phyloP scores from a whole-genome alignment of 2,329 filamentous ascomycete species.

The Scortechinia acanthostroma region DNA sequence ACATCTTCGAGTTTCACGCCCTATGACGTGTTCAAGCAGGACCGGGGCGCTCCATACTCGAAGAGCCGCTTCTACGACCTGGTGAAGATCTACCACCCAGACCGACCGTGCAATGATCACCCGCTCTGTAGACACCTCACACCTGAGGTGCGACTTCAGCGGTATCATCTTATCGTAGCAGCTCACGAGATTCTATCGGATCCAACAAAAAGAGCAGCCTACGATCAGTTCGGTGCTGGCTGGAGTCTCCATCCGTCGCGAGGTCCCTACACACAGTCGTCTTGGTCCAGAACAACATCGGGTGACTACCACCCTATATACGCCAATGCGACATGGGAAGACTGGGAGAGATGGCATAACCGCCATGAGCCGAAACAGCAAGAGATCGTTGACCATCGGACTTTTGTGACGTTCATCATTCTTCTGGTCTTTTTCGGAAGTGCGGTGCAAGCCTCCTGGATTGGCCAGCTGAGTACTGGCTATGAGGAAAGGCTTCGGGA shows the following conservation, averaged over 20 bases:
- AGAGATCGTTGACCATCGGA: background rate
- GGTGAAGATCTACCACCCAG: constrained; percentile 93
- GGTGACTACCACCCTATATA: background rate
- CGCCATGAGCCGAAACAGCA: background rate
- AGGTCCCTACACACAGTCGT: background rate
- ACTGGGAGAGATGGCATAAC: background rate
- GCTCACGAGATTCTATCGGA: constrained; percentile 1
- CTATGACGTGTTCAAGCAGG: constrained; percentile 74
- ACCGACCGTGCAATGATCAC: constrained; percentile 37
- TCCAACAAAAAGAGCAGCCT: background rate
- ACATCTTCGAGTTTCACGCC: constrained; percentile 57
- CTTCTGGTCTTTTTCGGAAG: background rate
- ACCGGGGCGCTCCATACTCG: constrained; percentile 61
- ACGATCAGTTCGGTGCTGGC: background rate
- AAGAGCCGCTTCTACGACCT: constrained; percentile 83
- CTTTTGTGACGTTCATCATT: background rate
- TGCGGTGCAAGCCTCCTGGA: constrained; percentile 2
- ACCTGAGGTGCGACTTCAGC: background rate
- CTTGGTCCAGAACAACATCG: background rate
- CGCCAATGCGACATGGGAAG: constrained; percentile 2
- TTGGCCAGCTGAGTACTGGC: background rate
- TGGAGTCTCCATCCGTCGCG: background rate
- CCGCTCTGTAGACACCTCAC: background rate
- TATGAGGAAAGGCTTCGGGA: background rate
- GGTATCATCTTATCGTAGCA: background rate